Percentiles rank a stretch among this genome's conserved stretches.
phyloP scores from a whole-genome alignment of 768 basidiomycete species.

The Lentinula edodes region DNA sequence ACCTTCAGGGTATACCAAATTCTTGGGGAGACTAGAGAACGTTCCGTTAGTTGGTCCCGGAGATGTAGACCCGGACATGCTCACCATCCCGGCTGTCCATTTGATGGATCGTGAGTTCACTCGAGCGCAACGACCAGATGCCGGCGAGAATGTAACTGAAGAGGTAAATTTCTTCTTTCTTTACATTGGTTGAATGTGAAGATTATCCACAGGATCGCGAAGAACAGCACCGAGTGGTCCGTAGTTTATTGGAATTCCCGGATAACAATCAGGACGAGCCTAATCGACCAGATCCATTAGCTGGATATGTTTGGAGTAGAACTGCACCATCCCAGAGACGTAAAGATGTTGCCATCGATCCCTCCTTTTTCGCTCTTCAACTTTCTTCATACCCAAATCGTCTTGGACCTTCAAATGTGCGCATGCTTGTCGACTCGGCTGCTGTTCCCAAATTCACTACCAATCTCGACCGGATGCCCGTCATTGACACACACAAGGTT shows the following conservation, averaged over 20 bases:
- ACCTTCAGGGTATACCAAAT: constrained; percentile 83
- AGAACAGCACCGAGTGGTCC: constrained; percentile 15
- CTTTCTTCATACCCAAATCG: constrained; percentile 62
- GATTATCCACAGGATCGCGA: background rate
- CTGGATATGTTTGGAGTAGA: constrained; percentile 85
- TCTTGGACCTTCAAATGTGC: constrained; percentile 31
- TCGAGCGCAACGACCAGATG: constrained; percentile 20
- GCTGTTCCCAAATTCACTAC: constrained; percentile 54
- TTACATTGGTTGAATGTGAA: background rate
- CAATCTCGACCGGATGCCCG: constrained; percentile 77
- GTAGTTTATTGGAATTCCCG: constrained; percentile 15
- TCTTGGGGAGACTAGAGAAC: constrained; percentile 85
- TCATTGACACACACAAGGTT: constrained; percentile 96
- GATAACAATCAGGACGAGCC: constrained; percentile 13
- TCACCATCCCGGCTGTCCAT: constrained; percentile 67
- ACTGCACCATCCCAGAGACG: constrained; percentile 84
- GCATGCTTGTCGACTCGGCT: constrained; percentile 47
- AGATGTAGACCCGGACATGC: constrained; percentile 75
- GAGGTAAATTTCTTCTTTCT: constrained; percentile 4
- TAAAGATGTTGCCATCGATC: constrained; percentile 81
- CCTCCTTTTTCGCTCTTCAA: constrained; percentile 81
- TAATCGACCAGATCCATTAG: constrained; percentile 62
- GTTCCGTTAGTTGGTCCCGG: constrained; percentile 80
- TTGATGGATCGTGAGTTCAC: constrained; percentile 58
- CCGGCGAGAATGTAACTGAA: constrained; percentile 14